Conservation (phyloP, 164 flowering plant species). For the Dillenia turbinata region DNA sequence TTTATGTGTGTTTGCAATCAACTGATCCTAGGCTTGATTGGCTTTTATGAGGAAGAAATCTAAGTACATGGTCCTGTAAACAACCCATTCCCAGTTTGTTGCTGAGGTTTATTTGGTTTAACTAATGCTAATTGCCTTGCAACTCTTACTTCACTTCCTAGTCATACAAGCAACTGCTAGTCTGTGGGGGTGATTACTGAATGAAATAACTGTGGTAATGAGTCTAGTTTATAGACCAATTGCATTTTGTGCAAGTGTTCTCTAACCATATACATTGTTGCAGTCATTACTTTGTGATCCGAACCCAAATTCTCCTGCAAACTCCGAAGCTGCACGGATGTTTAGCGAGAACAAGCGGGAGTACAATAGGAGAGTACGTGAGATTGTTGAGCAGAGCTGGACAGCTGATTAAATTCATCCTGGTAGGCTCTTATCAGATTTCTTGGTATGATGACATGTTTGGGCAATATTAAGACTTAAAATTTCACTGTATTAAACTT, state of each 20-base stretch:
- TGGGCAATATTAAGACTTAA: slow-evolving; percentile 8
- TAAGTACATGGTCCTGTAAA: no score
- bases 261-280: slow-evolving; percentile 3
- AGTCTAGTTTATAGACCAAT: no score
- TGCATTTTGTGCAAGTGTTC: neutral
- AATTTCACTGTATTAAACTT: slow-evolving; percentile 14
- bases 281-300: slow-evolving; percentile 91
- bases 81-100: no score
- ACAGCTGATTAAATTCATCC: slow-evolving; percentile 57
- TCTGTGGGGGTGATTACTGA: no score
- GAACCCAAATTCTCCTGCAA: slow-evolving; percentile 91
- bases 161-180: no score
- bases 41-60: no score
- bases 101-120: no score
- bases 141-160: no score
- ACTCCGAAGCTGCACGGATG: slow-evolving; percentile 89
- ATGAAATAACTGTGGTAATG: no score
- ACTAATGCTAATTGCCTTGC: no score
- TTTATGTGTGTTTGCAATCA: no score
- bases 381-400: slow-evolving; percentile 95
- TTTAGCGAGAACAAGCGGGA: slow-evolving; percentile 88
- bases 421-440: slow-evolving; percentile 1
- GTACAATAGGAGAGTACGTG: slow-evolving; percentile 76
- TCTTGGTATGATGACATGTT: slow-evolving; percentile 6
- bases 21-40: no score